Evolutionary conservation across 148 eudicot genomes (phyloP).

Genomic region (Chenopodium album): DNA sequence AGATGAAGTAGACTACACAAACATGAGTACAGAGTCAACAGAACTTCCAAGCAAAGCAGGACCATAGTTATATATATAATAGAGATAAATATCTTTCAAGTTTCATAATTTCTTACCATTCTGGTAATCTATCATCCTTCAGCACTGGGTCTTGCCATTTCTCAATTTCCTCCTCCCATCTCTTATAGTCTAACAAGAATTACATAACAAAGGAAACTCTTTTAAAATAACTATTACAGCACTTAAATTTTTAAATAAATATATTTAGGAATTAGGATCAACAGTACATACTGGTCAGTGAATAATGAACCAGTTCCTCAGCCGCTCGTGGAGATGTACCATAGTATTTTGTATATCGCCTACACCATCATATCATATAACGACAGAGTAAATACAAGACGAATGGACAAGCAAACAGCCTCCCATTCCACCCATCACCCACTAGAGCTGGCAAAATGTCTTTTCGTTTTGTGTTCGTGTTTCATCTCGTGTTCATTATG

Average conservation of each 20-base stretch:
- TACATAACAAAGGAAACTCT: conserved; percentile 1
- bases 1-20: neutral
- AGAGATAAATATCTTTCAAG: neutral
- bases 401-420: neutral
- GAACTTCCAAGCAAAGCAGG: neutral
- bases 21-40: neutral
- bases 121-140: conserved; percentile 77
- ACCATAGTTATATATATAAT: neutral
- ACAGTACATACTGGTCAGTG: conserved; percentile 72
- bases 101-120: conserved; percentile 56
- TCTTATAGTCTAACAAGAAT: conserved; percentile 67
- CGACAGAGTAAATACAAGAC: neutral
- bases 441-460: no score
- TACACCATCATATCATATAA: conserved; percentile 29
- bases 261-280: neutral
- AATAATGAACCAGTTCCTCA: conserved; percentile 76
- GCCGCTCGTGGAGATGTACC: conserved; percentile 93
- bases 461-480: no score
- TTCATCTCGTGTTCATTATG: no score
- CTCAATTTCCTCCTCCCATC: conserved; percentile 99
- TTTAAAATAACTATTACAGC: neutral
- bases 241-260: neutral
- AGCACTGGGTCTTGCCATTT: conserved; percentile 96
- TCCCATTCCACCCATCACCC: no score
- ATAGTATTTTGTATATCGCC: conserved; percentile 90